Evolutionary conservation across 805 yeast species (phyloP).

Genomic region (Nakazawaea laoshanensis): DNA sequence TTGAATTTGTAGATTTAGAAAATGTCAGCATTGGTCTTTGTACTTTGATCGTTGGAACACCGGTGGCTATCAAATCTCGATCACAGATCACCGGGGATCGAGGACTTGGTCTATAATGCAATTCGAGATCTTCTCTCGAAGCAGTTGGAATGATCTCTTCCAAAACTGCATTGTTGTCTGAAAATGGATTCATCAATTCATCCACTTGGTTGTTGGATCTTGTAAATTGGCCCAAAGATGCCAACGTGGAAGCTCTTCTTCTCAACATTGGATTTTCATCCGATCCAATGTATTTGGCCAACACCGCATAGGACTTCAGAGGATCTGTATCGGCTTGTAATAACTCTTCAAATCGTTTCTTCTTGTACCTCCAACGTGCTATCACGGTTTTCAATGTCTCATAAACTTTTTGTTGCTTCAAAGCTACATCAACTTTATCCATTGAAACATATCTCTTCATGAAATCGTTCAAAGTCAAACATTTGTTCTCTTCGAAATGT

Average conservation of each 20-base stretch:
- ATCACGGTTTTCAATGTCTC: conserved; percentile 40
- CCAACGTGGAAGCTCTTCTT: neutral
- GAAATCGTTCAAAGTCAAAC: conserved; percentile 66
- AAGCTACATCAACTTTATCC: conserved; percentile 44
- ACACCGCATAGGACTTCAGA: no score
- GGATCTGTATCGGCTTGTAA: no score
- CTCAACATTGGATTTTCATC: neutral
- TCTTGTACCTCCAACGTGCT: conserved; percentile 36
- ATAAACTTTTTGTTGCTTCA: conserved; percentile 31
- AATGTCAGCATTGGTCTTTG: no score
- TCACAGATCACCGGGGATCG: no score
- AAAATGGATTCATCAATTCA: conserved; percentile 1
- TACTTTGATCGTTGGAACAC: no score
- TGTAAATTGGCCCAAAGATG: neutral
- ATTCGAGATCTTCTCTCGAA: neutral
- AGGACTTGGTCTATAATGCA: conserved; percentile 2
- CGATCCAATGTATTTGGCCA: no score
- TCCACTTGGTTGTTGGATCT: neutral
- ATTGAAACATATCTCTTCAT: conserved; percentile 52
- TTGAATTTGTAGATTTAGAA: no score
- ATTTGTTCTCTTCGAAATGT: conserved; percentile 67
- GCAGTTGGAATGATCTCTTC: neutral
- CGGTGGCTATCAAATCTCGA: no score
- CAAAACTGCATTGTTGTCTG: neutral
- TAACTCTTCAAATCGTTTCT: conserved; percentile 13